These are phyloP conservation scores for Penicillium tannophilum DNA, from an alignment of 495 filamentous ascomycete species.

Conservation along the genomic window DNA sequence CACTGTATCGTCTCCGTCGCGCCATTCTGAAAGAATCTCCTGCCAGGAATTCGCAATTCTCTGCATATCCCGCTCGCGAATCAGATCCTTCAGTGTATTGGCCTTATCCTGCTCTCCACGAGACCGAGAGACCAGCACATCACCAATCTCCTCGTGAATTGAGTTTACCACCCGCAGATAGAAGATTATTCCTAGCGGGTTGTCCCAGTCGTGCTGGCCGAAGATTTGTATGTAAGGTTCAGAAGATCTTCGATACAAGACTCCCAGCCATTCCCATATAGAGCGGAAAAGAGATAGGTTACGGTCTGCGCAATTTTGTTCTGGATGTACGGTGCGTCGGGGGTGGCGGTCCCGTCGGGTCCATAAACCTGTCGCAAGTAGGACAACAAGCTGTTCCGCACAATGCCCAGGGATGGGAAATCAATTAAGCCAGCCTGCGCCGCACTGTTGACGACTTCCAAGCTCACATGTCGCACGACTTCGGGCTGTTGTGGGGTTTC, in stretches of 20 bases:
- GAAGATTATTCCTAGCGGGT: constrained; percentile 73
- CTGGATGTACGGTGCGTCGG: constrained; percentile 76
- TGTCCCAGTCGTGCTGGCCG: constrained; percentile 61
- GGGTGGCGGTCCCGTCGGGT: constrained; percentile 49
- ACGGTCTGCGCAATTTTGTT: constrained; percentile 97
- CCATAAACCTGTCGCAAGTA: constrained; percentile 77
- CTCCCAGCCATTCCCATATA: constrained; percentile 85
- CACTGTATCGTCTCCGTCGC: constrained; percentile 68
- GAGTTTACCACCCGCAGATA: constrained; percentile 86
- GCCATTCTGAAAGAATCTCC: constrained; percentile 82
- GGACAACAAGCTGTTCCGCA: constrained; percentile 74
- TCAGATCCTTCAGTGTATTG: constrained; percentile 83
- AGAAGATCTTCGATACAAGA: constrained; percentile 87
- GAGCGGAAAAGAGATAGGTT: constrained; percentile 82
- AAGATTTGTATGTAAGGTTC: constrained; percentile 56
- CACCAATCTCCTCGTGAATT: constrained; percentile 96
- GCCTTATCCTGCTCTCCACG: constrained; percentile 75
- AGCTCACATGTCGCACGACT: constrained; percentile 79
- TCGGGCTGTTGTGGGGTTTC: constrained; percentile 78
- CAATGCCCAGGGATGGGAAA: constrained; percentile 61
- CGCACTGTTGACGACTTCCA: constrained; percentile 91
- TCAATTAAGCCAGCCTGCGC: constrained; percentile 75
- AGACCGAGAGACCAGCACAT: constrained; percentile 78
- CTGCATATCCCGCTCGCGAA: constrained; percentile 79
- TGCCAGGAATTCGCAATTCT: constrained; percentile 89